Base-by-base conservation (phyloP, 331 rosid species). In the Pyracantha coccinea region DNA sequence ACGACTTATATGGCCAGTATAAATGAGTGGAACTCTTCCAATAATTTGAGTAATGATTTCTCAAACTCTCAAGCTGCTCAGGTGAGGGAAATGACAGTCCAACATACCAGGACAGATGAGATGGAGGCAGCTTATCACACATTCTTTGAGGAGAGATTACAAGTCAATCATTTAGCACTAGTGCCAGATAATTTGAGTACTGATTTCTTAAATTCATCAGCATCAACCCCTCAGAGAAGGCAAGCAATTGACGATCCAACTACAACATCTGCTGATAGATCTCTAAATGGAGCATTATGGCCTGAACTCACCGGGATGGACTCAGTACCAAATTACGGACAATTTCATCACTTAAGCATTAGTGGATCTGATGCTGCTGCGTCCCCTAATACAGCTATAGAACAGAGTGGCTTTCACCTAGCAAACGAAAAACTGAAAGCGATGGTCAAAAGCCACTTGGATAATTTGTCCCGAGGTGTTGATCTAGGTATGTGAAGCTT, bases 391-490 rank as follows among this genome's bases (percentile, higher is more conserved):
- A 59, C 71, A 33, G 70, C 52, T 68, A 70, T 68, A 77, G 95
- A 85, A 60, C 92, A 81, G 41, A 75, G 72, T 38, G 84, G 90
- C 71, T 82, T 85, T 63, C 72, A 77, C 70, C 77, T 47, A 57
- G 96, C 83, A n/a, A 89, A 79, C 82, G 97, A 88, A 74, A 92
- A 87, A 77, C 70, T 94, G 79, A 85, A 82, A 66, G 82, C 77
- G 1, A 68, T 82, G 85, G 92, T 91, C 66, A 85, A 82, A 85
- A 78, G 66, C 74, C 97, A 87, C 85, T 78, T 91, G 82, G 73
- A 81, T 78, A 83, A 78, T 66, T 72, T 91, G 86, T 80, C 95
- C 45, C 82, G 65, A 52, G 84, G 81, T 72, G 28, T 65, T 38
- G 85, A 83, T 69, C 78, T 90, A 70, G 93, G 99, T 88, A 72